Conservation (phyloP, 305 asterid species). For the Fraxinus velutina region DNA sequence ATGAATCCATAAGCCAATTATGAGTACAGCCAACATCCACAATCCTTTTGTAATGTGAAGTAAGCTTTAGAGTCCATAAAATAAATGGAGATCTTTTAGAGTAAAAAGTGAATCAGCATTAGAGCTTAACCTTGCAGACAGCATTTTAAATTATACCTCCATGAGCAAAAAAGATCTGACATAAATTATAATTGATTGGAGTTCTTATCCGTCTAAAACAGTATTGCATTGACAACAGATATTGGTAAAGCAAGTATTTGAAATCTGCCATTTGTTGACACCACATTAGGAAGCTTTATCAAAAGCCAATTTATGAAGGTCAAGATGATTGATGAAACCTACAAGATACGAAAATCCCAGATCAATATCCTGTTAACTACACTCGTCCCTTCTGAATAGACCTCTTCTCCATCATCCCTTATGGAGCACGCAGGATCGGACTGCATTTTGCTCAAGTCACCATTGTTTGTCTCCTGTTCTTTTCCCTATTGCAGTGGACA, state of each 20-base stretch:
- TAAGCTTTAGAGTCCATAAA: background rate
- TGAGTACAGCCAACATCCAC: background rate
- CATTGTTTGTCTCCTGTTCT: conserved; percentile 29
- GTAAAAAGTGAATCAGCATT: background rate
- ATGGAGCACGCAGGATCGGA: conserved; percentile 29
- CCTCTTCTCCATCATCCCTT: conserved; percentile 29
- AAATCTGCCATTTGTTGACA: background rate
- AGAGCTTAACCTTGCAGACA: background rate
- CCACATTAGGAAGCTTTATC: background rate
- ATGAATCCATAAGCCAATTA: background rate
- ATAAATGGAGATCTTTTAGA: background rate
- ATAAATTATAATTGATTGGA: background rate
- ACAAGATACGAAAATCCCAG: background rate
- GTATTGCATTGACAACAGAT: background rate
- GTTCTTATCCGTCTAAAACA: background rate
- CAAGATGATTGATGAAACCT: background rate
- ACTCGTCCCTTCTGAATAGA: conserved; percentile 55
- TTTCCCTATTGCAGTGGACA: background rate
- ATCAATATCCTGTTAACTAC: background rate
- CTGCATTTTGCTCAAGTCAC: conserved; percentile 43
- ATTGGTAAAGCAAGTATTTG: background rate
- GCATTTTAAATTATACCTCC: background rate
- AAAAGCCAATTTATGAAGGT: background rate
- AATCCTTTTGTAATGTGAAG: background rate
- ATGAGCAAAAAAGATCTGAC: background rate